Base-by-base conservation (phyloP, 2,329 filamentous ascomycete species). In the Remersonia thermophila region DNA sequence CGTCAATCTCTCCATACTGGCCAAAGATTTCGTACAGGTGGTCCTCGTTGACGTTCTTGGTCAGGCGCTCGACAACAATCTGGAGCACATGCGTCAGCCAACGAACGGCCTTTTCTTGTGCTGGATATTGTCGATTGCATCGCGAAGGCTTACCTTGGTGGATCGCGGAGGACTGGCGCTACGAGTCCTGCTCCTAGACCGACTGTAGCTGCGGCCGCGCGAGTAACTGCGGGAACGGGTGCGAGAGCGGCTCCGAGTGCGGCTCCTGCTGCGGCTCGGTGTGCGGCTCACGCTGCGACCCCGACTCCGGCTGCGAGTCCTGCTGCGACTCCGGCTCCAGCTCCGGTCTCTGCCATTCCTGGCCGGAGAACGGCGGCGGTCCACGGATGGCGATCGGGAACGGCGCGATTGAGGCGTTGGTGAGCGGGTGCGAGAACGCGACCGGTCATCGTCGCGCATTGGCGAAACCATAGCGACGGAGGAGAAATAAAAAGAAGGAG, bases 21-120 rank as follows among this genome's bases (percentile, higher is more conserved):
- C 83, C 81, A 55, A 98, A 98, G 41, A 98, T 94, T 56, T 98
- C 91, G 47, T 76, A 73, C 6, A 98, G 65, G 52, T 98, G 91
- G 13, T 73, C 73, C 55, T 89, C 83, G 40, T 83, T 93, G 49
- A 98, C 80, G 52, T 94, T 96, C 58, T 93, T 94, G 3, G 89
- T 93, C 52, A 98, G 69, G 44, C 93, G 87, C 59, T 98, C 91
- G 32, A 98, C 82, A 13, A 98, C 85, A 55, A 98, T 87, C 83
- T 95, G 50, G 3, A 33, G 2, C 13, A 18, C 13, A 18, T 23
- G 30, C 27, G 33, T 44, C 18, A 38, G 37, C 11, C 7, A 32
- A 9, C 18, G 30, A n/a, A n/a, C n/a, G n/a, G n/a, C n/a, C n/a
- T n/a, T n/a, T n/a, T n/a, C n/a, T n/a, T n/a, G 25, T 17, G 18